Evolutionary conservation across 805 yeast genomes (phyloP).

Genomic region (Candida pini): DNA sequence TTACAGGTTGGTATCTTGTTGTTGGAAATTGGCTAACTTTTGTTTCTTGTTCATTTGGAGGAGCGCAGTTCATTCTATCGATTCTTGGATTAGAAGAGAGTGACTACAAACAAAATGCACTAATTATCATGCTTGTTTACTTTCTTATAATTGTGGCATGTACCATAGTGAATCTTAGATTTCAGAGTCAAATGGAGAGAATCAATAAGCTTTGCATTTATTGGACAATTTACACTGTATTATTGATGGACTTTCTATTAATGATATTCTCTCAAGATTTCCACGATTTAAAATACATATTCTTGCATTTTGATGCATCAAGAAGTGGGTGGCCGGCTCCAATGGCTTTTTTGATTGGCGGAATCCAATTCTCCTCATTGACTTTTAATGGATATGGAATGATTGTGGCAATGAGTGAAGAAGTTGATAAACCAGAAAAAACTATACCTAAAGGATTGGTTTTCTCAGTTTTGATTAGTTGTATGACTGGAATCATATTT

Average conservation of each 20-base stretch:
- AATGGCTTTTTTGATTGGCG: conserved; percentile 73
- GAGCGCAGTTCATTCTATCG: conserved; percentile 66
- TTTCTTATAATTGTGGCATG: conserved; percentile 51
- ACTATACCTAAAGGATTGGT: conserved; percentile 72
- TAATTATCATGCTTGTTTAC: conserved; percentile 52
- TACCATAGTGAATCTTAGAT: conserved; percentile 57
- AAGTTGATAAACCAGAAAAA: conserved; percentile 68
- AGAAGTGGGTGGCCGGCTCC: conserved; percentile 73
- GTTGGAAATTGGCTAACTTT: conserved; percentile 78
- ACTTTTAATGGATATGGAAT: conserved; percentile 81
- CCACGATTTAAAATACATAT: conserved; percentile 52
- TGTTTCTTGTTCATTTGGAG: conserved; percentile 67
- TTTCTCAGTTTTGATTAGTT: conserved; percentile 57
- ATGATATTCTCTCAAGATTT: conserved; percentile 53
- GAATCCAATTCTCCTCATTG: conserved; percentile 72
- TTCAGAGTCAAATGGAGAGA: conserved; percentile 53
- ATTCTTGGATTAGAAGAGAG: conserved; percentile 57
- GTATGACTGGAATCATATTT: conserved; percentile 65
- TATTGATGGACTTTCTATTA: conserved; percentile 59
- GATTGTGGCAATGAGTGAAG: conserved; percentile 77
- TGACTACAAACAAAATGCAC: conserved; percentile 51
- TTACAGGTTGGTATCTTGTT: conserved; percentile 69
- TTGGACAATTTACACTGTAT: conserved; percentile 69
- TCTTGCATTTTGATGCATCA: conserved; percentile 64
- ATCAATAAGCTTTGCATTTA: conserved; percentile 65